These are phyloP conservation scores for Terfezia boudieri DNA, from an alignment of 495 filamentous ascomycete genomes.

Conservation along the genomic window DNA sequence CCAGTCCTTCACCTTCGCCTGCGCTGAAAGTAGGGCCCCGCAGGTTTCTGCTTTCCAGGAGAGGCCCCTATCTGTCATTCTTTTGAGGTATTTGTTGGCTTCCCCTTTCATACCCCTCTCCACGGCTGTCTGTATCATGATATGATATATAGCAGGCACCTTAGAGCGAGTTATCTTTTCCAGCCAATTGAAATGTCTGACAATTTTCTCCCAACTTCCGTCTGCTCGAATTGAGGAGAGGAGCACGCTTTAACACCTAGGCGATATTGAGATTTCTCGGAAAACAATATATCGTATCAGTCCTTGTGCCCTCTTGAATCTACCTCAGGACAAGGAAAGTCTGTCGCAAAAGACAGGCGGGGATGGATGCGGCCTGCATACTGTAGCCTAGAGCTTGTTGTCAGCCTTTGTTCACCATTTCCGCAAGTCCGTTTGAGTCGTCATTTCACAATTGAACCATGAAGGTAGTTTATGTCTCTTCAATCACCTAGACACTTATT, in stretches of 20 bases:
- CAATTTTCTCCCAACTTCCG: not conserved
- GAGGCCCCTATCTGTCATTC: slow-evolving; percentile 10
- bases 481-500: too few species aligned
- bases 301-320: not conserved
- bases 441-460: too few species aligned
- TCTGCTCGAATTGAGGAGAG: not conserved
- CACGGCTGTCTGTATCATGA: not conserved
- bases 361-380: too few species aligned
- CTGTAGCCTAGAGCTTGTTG: too few species aligned
- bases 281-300: not conserved
- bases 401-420: too few species aligned
- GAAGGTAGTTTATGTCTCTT: too few species aligned
- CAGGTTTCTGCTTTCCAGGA: slow-evolving; percentile 11
- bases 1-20: slow-evolving; percentile 11
- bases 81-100: not conserved
- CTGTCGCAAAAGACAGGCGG: too few species aligned
- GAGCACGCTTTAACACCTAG: not conserved
- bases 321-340: too few species aligned
- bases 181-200: not conserved
- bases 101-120: not conserved
- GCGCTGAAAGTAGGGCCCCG: slow-evolving; percentile 9
- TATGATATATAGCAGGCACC: not conserved
- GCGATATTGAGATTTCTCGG: not conserved
- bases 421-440: too few species aligned
- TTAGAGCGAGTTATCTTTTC: not conserved